Evolutionary conservation across 805 yeast genomes (phyloP).

Genomic region (Saccharomycopsis schoenii): DNA sequence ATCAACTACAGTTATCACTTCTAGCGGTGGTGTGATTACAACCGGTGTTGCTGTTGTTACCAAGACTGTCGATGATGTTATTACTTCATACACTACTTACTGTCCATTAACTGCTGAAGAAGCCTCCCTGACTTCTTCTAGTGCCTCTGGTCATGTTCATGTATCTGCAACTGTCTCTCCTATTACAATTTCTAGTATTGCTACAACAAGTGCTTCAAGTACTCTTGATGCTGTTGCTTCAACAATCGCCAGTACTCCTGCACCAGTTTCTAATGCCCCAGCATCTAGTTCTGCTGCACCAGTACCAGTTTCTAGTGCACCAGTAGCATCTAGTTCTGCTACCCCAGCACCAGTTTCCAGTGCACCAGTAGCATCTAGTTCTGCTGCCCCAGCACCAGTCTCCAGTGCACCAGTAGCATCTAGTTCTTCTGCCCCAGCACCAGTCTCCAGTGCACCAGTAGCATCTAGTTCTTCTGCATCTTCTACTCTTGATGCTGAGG

Average conservation of each 20-base stretch:
- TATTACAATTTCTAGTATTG: background rate
- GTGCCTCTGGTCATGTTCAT: background rate
- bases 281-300: background rate
- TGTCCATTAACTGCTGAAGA: conserved; percentile 21
- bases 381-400: conserved; percentile 6
- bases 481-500: background rate
- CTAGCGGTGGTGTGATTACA: background rate
- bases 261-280: background rate
- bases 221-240: conserved; percentile 11
- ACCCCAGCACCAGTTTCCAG: background rate
- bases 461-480: background rate
- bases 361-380: background rate
- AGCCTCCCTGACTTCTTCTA: background rate
- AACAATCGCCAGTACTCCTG: conserved; percentile 9
- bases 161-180: conserved; percentile 1
- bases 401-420: background rate
- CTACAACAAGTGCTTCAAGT: background rate
- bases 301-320: background rate
- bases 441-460: background rate
- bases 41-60: conserved; percentile 16
- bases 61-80: conserved; percentile 18
- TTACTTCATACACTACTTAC: conserved; percentile 22
- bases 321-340: background rate
- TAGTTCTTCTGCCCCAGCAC: background rate
- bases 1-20: background rate